Conservation (phyloP, 495 filamentous ascomycete species). For the Hypoxylon fragiforme region DNA sequence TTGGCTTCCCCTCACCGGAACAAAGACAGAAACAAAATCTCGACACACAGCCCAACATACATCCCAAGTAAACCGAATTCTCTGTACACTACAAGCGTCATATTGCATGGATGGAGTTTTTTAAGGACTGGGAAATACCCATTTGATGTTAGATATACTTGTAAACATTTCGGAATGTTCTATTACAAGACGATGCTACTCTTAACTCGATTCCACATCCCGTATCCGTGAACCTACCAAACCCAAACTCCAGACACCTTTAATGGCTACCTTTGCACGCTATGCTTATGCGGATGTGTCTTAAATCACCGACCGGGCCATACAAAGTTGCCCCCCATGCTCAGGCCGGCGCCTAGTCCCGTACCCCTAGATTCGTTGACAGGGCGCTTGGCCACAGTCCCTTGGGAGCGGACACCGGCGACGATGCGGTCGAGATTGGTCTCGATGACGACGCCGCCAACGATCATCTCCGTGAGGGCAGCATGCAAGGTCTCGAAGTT, state of each 20-base stretch:
- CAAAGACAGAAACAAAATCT: conserved; percentile 21
- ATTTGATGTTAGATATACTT: conserved; percentile 14
- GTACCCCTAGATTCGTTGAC: conserved; percentile 55
- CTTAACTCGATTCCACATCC: conserved; percentile 13
- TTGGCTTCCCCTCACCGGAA: conserved; percentile 36
- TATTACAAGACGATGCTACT: conserved; percentile 17
- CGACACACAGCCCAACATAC: conserved; percentile 27
- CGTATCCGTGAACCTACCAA: conserved; percentile 23
- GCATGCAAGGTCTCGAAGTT: conserved; percentile 98
- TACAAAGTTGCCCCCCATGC: conserved; percentile 60
- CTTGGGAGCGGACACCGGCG: conserved; percentile 75
- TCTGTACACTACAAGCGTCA: conserved; percentile 24
- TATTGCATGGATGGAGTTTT: conserved; percentile 28
- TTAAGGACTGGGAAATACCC: conserved; percentile 19
- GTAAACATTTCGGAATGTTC: conserved; percentile 3
- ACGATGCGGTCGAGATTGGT: conserved; percentile 88
- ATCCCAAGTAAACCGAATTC: conserved; percentile 12
- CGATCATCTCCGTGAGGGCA: conserved; percentile 88
- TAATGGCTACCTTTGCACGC: background rate
- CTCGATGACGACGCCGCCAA: conserved; percentile 94
- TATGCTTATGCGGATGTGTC: background rate
- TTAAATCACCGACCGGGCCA: conserved; percentile 58
- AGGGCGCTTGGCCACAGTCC: conserved; percentile 72
- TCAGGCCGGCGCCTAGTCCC: conserved; percentile 48
- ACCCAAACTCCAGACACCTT: conserved; percentile 24